Evolutionary conservation across 306 rosid genomes (phyloP).

Genomic region (Sindora glabra): DNA sequence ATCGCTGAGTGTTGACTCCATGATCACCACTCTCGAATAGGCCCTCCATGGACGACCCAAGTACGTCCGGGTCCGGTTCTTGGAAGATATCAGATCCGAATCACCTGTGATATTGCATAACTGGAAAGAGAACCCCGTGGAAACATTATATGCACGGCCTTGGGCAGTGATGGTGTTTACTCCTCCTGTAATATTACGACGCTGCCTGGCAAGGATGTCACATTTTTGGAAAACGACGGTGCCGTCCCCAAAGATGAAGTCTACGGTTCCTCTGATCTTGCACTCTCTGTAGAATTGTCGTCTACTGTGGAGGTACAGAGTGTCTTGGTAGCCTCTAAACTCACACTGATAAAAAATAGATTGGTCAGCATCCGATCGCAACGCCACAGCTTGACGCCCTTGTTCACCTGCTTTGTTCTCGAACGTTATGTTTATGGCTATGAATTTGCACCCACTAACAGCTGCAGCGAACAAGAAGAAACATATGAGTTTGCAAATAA

Average conservation of each 20-base stretch:
- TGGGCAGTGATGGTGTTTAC: neutral
- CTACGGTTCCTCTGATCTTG: neutral
- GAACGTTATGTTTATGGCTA: neutral
- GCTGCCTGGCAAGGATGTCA: neutral
- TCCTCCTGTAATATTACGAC: neutral
- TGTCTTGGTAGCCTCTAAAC: neutral
- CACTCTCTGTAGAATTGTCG: neutral
- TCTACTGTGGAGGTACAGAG: neutral
- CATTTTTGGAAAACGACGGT: neutral
- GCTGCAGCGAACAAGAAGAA: neutral
- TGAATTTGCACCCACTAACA: neutral
- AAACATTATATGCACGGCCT: neutral
- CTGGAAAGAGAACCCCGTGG: neutral
- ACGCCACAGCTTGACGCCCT: neutral
- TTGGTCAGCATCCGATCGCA: neutral
- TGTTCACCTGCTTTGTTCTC: neutral
- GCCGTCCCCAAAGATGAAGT: neutral
- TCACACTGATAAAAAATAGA: neutral
- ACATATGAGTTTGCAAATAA: neutral
- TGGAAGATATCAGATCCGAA: neutral
- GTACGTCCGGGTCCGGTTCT: neutral
- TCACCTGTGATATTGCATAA: neutral
- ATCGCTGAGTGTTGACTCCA: neutral
- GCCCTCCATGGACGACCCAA: neutral
- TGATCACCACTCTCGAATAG: neutral